phyloP scores from a whole-genome alignment of 2,329 filamentous ascomycete genomes.

The Aspergillus brunneoviolaceus region DNA sequence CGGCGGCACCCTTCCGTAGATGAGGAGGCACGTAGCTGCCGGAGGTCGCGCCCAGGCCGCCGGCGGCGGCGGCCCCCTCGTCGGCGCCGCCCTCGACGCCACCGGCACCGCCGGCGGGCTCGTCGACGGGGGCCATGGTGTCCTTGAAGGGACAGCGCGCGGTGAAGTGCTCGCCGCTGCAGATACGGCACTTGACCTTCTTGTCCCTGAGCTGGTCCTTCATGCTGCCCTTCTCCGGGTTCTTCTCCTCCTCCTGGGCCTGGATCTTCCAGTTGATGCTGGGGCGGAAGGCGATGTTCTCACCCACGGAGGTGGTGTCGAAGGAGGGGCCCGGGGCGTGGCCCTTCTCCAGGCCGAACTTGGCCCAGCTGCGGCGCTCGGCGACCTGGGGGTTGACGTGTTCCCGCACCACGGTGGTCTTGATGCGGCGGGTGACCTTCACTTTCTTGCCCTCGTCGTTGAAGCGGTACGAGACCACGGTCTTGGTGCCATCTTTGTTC shows the following conservation, averaged over 20 bases:
- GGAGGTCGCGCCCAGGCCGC: conserved; percentile 63
- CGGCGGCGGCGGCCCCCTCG: conserved; percentile 48
- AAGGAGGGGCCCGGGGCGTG: conserved; percentile 77
- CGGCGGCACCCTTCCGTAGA: conserved; percentile 67
- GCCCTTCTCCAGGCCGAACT: conserved; percentile 89
- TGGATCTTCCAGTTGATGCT: conserved; percentile 91
- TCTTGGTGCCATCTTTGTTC: conserved; percentile 99
- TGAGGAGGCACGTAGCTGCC: conserved; percentile 94
- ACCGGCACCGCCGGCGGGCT: conserved; percentile 35
- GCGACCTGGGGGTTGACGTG: conserved; percentile 95
- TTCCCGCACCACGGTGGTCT: conserved; percentile 86
- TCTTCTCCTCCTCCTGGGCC: conserved; percentile 67
- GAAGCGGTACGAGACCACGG: conserved; percentile 82
- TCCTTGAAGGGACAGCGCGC: conserved; percentile 99
- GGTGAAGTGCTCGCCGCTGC: conserved; percentile 98
- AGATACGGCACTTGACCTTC: conserved; percentile 99
- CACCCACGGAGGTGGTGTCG: conserved; percentile 89
- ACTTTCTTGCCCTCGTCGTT: conserved; percentile 95
- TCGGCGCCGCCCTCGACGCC: conserved; percentile 50
- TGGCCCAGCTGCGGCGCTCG: conserved; percentile 87
- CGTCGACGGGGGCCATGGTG: conserved; percentile 78
- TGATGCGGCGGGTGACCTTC: conserved; percentile 94
- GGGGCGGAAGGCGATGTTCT: conserved; percentile 97
- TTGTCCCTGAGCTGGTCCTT: conserved; percentile 84
- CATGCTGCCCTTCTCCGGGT: conserved; percentile 60